Evolutionary conservation across 2,329 filamentous ascomycete species (phyloP).

Genomic region (Cyphellophora attinorum): DNA sequence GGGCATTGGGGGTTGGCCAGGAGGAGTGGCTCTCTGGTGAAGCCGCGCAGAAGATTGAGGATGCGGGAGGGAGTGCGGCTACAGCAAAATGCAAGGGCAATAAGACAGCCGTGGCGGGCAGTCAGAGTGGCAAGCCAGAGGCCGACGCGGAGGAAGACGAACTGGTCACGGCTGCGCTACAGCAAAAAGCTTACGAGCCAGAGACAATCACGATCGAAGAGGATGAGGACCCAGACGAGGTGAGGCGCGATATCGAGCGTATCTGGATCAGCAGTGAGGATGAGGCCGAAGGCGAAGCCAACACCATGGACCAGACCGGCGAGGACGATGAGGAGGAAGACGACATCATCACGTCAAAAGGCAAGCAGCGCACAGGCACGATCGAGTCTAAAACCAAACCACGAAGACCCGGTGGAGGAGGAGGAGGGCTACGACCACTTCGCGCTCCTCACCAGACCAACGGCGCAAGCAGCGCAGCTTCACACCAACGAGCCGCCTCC

Average conservation of each 20-base stretch:
- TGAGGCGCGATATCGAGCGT: constrained; percentile 42
- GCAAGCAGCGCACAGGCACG: constrained; percentile 35
- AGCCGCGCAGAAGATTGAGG: constrained; percentile 2
- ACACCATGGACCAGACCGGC: constrained; percentile 34
- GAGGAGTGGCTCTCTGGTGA: background rate
- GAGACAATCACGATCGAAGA: too few species aligned
- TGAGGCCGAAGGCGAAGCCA: constrained; percentile 28
- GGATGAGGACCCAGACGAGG: constrained; percentile 39
- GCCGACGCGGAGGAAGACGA: too few species aligned
- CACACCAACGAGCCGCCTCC: constrained; percentile 10
- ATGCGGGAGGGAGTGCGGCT: constrained; percentile 5
- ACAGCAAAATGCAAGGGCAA: too few species aligned
- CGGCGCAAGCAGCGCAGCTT: too few species aligned
- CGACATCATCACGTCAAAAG: constrained; percentile 21
- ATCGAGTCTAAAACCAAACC: constrained; percentile 6
- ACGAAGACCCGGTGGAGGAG: constrained; percentile 30
- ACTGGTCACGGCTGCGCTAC: too few species aligned
- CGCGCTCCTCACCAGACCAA: constrained; percentile 10
- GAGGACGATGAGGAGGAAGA: constrained; percentile 2
- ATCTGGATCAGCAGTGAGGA: constrained; percentile 48
- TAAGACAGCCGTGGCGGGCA: too few species aligned
- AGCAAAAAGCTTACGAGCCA: too few species aligned
- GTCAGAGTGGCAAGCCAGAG: too few species aligned
- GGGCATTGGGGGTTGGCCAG: constrained; percentile 11
- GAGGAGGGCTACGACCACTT: constrained; percentile 18